Evolutionary conservation across 148 eudicot species (phyloP), one percentile per base, ranked within the genome.

Genomic region (Vaccinium darrowii): DNA sequence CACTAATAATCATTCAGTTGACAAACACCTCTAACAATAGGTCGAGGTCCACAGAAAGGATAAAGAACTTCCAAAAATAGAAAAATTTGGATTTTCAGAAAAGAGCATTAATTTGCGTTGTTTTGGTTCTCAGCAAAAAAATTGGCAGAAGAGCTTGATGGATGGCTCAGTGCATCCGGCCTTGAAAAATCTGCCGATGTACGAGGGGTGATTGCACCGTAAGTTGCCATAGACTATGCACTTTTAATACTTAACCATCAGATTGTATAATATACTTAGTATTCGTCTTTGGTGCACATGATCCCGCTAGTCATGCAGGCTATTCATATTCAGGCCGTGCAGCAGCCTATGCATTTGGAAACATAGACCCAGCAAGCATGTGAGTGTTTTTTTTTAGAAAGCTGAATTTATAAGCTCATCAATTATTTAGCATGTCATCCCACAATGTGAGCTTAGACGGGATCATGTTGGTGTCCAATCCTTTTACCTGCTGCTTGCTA

Each of bases 141-240:
- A 84, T 91, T 97, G 85, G 88, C 89, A 21, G 90, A 86, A 83
- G 98, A 97, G 88, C 94, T 97, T 78, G 98, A 97, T 76, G 93
- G 92, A 12, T 97, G 99, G 99, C 93, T 97, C 62, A 85, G 89
- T 78, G 94, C 84, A 81, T 90, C 93, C 80, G 95, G 91, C 50
- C 83, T 93, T 58, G 85, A 85, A 63, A 94, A 93, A 87, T 95
- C 98, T 87, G 87, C 98, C 21, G 99, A 95, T 89, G 96, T 97
- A 80, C 91, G 99, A 88, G 99, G 94, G 81, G 99, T 97, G 80
- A 97, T 97, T 88, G 99, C 99, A 58, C 99, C 99, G 99, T 97
- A 94, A 95, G 98, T 90, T 80, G 81, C 7, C 74, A 5, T 79
- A 10, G 16, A 50, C 67, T 52, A 49, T 7, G 19, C 7, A 78